A percentile compares a stretch with the other conserved stretches of the same genome.
Conservation (phyloP, 2,329 filamentous ascomycete species). For the Ceratocystis destructans region DNA sequence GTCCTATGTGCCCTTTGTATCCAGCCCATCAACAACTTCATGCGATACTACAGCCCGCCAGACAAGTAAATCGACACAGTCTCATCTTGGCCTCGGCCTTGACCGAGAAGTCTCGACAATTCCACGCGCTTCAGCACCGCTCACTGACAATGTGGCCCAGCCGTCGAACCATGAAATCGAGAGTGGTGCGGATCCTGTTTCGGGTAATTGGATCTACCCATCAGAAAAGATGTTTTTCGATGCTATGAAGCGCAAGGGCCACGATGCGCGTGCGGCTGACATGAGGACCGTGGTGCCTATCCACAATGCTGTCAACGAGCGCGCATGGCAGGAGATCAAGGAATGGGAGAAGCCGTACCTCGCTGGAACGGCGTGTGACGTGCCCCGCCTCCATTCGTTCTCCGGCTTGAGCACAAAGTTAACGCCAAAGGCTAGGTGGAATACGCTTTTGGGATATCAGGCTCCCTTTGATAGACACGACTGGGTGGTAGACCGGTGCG, state of each 20-base stretch:
- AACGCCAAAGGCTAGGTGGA: slow-evolving; percentile 71
- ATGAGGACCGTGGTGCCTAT: slow-evolving; percentile 92
- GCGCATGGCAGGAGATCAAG: slow-evolving; percentile 85
- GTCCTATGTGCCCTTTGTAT: slow-evolving; percentile 32
- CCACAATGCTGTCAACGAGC: slow-evolving; percentile 96
- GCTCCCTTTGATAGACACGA: slow-evolving; percentile 92
- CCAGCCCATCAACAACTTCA: slow-evolving; percentile 19
- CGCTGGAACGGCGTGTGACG: slow-evolving; percentile 43
- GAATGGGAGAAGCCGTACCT: slow-evolving; percentile 66
- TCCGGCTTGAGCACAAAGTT: slow-evolving; percentile 55
- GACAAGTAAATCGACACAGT: slow-evolving; percentile 6
- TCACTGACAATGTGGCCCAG: slow-evolving; percentile 22
- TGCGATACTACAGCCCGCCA: slow-evolving; percentile 17
- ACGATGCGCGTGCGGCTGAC: slow-evolving; percentile 55
- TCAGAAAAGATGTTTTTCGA: slow-evolving; percentile 97
- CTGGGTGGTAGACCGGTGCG: slow-evolving; percentile 91
- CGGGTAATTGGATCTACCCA: slow-evolving; percentile 94
- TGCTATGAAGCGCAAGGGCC: slow-evolving; percentile 83
- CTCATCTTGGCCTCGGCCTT: slow-evolving; percentile 44
- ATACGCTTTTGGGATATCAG: slow-evolving; percentile 75
- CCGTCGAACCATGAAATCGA: slow-evolving; percentile 68
- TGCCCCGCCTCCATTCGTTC: slow-evolving; percentile 73
- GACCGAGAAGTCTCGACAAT: slow-evolving; percentile 69
- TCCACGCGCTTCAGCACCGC: slow-evolving; percentile 42
- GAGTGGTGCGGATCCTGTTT: slow-evolving; percentile 51